phyloP scores from a whole-genome alignment of 768 basidiomycete species.

The Suillus decipiens region DNA sequence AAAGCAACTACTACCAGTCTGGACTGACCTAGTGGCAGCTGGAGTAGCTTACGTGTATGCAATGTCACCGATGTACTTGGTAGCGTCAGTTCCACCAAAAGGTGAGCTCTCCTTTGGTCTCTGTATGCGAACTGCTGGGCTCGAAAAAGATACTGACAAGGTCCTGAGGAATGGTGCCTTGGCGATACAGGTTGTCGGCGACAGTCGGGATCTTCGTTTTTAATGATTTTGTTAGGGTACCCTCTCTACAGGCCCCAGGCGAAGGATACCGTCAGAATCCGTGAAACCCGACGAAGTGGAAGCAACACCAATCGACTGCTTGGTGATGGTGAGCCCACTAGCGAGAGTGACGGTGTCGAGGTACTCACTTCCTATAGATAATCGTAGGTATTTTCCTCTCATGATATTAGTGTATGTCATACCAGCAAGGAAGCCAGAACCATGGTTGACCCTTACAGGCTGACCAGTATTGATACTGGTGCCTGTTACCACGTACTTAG shows the following conservation, averaged over 20 bases:
- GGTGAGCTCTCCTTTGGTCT: conserved; percentile 53
- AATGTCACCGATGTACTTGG: conserved; percentile 38
- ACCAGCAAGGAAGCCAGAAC: conserved; percentile 64
- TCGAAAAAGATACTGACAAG: conserved; percentile 53
- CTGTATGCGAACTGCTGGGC: conserved; percentile 36
- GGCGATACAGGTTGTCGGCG: conserved; percentile 50
- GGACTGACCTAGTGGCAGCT: neutral
- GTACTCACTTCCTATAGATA: conserved; percentile 40
- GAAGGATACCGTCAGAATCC: conserved; percentile 64
- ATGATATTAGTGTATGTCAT: conserved; percentile 5
- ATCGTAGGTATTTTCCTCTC: conserved; percentile 2
- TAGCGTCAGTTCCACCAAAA: conserved; percentile 43
- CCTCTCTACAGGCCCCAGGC: conserved; percentile 58
- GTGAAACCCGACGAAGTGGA: conserved; percentile 41
- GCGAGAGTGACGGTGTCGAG: conserved; percentile 57
- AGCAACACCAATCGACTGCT: conserved; percentile 72
- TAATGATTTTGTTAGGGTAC: conserved; percentile 22
- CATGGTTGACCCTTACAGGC: conserved; percentile 54
- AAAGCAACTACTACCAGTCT: neutral
- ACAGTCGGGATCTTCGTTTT: conserved; percentile 49
- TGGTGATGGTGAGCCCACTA: conserved; percentile 46
- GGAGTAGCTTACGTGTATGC: conserved; percentile 39
- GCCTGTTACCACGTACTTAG: conserved; percentile 47
- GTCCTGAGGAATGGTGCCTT: conserved; percentile 41
- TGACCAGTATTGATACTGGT: conserved; percentile 50